Conservation (phyloP, 768 basidiomycete species). For the Tylopilus plumbeoviolaceoides region DNA sequence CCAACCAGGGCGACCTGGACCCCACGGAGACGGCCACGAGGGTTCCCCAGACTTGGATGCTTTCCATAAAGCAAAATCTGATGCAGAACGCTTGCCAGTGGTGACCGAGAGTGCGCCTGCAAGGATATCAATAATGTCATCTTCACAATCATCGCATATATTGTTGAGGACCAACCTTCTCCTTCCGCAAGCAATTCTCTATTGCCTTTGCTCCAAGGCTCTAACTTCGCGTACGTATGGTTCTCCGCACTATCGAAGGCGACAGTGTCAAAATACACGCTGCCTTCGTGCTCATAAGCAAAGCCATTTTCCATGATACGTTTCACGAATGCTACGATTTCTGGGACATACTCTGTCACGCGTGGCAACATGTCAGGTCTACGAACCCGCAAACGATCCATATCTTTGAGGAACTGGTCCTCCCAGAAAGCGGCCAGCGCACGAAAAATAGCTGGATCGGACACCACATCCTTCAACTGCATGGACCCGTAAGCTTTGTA, state of each 20-base stretch:
- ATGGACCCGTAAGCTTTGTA: conserved; percentile 6
- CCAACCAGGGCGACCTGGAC: conserved; percentile 90
- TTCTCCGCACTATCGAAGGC: conserved; percentile 72
- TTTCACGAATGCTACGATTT: conserved; percentile 88
- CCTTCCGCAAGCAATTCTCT: conserved; percentile 85
- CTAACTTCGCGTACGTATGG: conserved; percentile 90
- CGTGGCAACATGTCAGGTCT: conserved; percentile 89
- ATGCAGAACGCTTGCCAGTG: conserved; percentile 66
- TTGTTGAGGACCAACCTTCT: conserved; percentile 56
- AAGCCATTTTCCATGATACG: conserved; percentile 84
- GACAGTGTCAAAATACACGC: conserved; percentile 87
- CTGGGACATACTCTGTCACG: conserved; percentile 95
- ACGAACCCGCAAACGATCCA: conserved; percentile 82
- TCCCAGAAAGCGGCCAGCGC: conserved; percentile 88
- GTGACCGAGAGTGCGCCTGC: conserved; percentile 55
- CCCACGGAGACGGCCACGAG: conserved; percentile 96
- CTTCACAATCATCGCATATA: neutral
- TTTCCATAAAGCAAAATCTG: conserved; percentile 99
- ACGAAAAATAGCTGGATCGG: conserved; percentile 82
- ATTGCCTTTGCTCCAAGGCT: conserved; percentile 96
- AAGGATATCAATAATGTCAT: neutral
- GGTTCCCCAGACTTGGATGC: conserved; percentile 95
- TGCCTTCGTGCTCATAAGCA: conserved; percentile 66
- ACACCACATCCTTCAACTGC: conserved; percentile 75
- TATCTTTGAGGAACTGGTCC: conserved; percentile 83